Evolutionary conservation across 176 grass and related monocot genomes (phyloP), one percentile per base, ranked within the genome.

Genomic region (Ananas comosus): DNA sequence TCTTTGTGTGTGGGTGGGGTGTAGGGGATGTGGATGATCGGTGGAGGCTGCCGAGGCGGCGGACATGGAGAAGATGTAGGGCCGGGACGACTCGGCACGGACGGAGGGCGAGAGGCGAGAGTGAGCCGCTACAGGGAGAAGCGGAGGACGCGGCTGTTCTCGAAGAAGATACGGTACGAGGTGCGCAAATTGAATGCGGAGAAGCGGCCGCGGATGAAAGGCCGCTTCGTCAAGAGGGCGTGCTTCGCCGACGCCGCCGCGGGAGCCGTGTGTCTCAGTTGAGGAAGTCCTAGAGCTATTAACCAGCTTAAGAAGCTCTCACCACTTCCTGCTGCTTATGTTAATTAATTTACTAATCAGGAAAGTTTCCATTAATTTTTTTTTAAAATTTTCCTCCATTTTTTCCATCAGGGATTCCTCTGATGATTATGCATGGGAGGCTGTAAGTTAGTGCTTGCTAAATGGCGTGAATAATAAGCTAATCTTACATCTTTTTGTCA

Each of bases 151-250:
- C 67, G 94, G 82, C 82, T 99, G 75, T 99, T 93, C 78, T 81
- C 94, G 2, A 99, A 99, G 87, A 99, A 99, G 84, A 99, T 99
- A 50, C 82, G 94, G 67, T 99, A 99, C 78, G 89, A 99, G 82
- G 94, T 99, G 82, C 80, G 94, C 25, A 99, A 93, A 76, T 88
- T 99, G 27, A 99, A 99, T 72, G 94, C 94, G 1, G 89, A 99
- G 89, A 99, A 99, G 79, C 82, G 94, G 51, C 89, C 94, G 2
- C 76, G 94, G 65, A 99, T 99, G 84, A 99, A 99, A 74, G 94
- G 94, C 49, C 87, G 94, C 9, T 99, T 99, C 74, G 89, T 93
- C 50, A 99, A 99, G 82, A 83, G 89, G 47, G 17, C 82, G 13
- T 51, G 21, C 1, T 51, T 68, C 13, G 16, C 54, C 16, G 54